These are phyloP conservation scores for Mortierella sp. DNA, from an alignment of 371 early-diverging fungal genomes.

Conservation along the genomic window DNA sequence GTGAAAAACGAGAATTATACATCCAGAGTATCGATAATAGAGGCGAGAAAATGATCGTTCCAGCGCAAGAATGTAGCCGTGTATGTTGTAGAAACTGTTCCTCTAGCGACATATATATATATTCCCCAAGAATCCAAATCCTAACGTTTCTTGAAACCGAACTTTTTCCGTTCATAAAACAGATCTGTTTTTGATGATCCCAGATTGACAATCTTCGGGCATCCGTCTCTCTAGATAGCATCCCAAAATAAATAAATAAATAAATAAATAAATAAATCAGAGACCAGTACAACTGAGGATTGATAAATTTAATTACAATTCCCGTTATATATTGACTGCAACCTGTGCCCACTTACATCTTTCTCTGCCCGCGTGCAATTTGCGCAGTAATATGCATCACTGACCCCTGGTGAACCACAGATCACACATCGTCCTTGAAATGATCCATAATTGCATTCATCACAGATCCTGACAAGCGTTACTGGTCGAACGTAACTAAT, in stretches of 20 bases:
- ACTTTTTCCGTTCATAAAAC: constrained; percentile 96
- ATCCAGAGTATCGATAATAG: too few relatives aligned
- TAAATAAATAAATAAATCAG: not conserved
- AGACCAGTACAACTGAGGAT: not conserved
- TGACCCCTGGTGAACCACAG: constrained; percentile 92
- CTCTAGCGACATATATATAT: too few relatives aligned
- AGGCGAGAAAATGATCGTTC: too few relatives aligned
- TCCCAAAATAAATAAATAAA: not conserved
- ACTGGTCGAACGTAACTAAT: constrained; percentile 86
- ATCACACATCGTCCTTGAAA: constrained; percentile 93
- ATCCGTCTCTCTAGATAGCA: constrained; percentile 88
- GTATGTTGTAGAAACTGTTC: too few relatives aligned
- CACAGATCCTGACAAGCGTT: constrained; percentile 92
- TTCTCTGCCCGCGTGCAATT: constrained; percentile 93
- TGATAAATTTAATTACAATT: not conserved
- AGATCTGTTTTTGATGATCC: constrained; percentile 88
- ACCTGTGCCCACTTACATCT: constrained; percentile 68
- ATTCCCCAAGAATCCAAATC: too few relatives aligned
- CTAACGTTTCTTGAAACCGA: constrained; percentile 80
- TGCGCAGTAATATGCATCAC: constrained; percentile 97
- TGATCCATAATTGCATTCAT: constrained; percentile 96
- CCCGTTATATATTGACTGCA: too few relatives aligned
- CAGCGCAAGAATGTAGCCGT: too few relatives aligned
- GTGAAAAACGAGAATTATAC: too few relatives aligned
- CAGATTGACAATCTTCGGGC: constrained; percentile 95